Evolutionary conservation across 495 filamentous ascomycete genomes (phyloP).

Genomic region (Beverwykella pulmonaria): DNA sequence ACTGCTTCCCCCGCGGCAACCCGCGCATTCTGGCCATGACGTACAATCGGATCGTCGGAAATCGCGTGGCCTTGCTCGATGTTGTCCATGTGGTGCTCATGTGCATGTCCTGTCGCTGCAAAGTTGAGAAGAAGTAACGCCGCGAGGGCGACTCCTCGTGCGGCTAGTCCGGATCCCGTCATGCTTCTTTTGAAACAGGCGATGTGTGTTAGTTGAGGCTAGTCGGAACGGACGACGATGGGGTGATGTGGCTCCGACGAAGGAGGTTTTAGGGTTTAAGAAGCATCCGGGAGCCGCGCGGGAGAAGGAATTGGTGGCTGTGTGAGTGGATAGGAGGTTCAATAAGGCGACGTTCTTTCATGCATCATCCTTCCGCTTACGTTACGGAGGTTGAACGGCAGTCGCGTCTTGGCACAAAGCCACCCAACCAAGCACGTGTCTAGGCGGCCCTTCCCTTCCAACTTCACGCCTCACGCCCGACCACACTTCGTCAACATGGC

Average conservation of each 20-base stretch:
- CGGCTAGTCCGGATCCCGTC: not conserved
- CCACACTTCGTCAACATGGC: conserved; percentile 17
- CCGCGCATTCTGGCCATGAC: conserved; percentile 39
- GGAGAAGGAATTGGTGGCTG: conserved; percentile 10
- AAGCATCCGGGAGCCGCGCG: not conserved
- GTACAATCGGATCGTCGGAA: conserved; percentile 84
- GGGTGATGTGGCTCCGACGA: conserved; percentile 15
- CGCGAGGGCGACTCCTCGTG: conserved; percentile 7
- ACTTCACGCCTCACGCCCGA: not conserved
- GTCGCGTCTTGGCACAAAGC: not conserved
- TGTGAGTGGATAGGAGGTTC: conserved; percentile 1
- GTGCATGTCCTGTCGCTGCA: conserved; percentile 50
- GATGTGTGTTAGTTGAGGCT: not conserved
- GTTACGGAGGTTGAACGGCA: conserved; percentile 1
- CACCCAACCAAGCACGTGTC: not conserved
- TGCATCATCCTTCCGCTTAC: conserved; percentile 15
- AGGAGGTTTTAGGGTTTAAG: conserved; percentile 13
- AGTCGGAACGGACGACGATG: conserved; percentile 5
- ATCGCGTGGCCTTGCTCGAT: conserved; percentile 75
- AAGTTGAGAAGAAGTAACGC: conserved; percentile 30
- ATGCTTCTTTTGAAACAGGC: conserved; percentile 7
- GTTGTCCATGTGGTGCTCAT: conserved; percentile 74
- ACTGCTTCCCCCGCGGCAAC: not conserved
- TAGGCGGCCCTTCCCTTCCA: not conserved
- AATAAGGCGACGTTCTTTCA: conserved; percentile 4